These are phyloP conservation scores for Melastoma malabathricum DNA, from an alignment of 345 rosid species.

Conservation along the genomic window DNA sequence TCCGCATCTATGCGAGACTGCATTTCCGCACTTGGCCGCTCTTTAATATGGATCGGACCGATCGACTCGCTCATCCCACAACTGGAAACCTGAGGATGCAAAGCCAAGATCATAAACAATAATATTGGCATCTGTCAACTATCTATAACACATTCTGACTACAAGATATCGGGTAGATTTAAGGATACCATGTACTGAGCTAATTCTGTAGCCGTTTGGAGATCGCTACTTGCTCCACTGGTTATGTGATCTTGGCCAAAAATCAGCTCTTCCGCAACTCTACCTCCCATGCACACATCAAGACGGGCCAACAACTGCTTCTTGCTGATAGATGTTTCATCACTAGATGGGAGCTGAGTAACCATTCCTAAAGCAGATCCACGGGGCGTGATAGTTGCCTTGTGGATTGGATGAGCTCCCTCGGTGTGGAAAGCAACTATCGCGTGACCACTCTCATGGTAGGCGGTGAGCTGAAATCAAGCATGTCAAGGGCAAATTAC, in stretches of 20 bases:
- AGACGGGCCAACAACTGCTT: constrained; percentile 91
- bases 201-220: constrained; percentile 80
- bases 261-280: constrained; percentile 97
- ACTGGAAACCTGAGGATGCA: constrained; percentile 48
- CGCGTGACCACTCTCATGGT: constrained; percentile 99
- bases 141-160: neutral
- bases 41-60: constrained; percentile 91
- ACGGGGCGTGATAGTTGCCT: constrained; percentile 96
- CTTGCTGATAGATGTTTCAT: constrained; percentile 93
- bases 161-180: neutral
- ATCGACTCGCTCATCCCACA: constrained; percentile 92
- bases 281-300: constrained; percentile 99
- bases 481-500: neutral
- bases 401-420: constrained; percentile 95
- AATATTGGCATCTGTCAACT: neutral
- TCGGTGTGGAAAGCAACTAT: constrained; percentile 81
- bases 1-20: constrained; percentile 94
- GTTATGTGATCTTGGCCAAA: constrained; percentile 84
- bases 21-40: constrained; percentile 90
- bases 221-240: constrained; percentile 97
- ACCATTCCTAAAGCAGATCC: constrained; percentile 99
- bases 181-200: constrained; percentile 76
- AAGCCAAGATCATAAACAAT: neutral
- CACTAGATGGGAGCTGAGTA: constrained; percentile 89
- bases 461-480: constrained; percentile 72